Conservation (phyloP, 495 filamentous ascomycete genomes). For the Xylaria flabelliformis region DNA sequence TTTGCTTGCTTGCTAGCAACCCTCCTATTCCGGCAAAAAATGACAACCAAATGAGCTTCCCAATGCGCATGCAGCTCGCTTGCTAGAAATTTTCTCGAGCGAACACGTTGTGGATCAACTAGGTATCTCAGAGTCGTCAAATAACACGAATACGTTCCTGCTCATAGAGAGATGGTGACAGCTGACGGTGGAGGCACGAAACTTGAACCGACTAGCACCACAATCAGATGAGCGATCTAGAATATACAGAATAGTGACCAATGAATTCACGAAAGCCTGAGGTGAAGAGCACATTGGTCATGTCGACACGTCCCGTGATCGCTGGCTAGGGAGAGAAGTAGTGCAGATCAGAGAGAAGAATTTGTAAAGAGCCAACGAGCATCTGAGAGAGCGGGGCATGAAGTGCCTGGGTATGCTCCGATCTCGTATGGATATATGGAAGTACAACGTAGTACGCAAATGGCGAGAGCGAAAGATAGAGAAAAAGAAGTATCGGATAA, state of each 20-base stretch:
- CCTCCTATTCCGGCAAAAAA: constrained; percentile 21
- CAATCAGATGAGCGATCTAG: background rate
- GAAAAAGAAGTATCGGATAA: background rate
- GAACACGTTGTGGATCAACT: constrained; percentile 3
- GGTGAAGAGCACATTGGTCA: constrained; percentile 2
- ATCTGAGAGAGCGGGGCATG: constrained; percentile 1
- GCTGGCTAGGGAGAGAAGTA: constrained; percentile 11
- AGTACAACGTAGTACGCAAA: constrained; percentile 28
- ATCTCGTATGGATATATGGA: background rate
- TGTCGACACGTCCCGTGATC: background rate
- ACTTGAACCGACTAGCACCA: background rate
- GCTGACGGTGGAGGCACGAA: background rate
- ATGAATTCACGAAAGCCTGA: background rate
- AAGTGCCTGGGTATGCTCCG: background rate
- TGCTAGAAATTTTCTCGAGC: constrained; percentile 21
- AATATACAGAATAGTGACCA: background rate
- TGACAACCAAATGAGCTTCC: constrained; percentile 14
- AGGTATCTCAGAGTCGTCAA: background rate
- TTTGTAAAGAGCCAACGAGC: constrained; percentile 15
- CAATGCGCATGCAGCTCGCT: constrained; percentile 16
- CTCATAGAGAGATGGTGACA: background rate
- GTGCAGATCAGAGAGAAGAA: constrained; percentile 5
- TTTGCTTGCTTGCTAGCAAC: constrained; percentile 9
- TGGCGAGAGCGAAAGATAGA: constrained; percentile 14
- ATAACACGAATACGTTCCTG: background rate